phyloP scores from a whole-genome alignment of 371 early-diverging fungal genomes.

The Rhizopus sp. region DNA sequence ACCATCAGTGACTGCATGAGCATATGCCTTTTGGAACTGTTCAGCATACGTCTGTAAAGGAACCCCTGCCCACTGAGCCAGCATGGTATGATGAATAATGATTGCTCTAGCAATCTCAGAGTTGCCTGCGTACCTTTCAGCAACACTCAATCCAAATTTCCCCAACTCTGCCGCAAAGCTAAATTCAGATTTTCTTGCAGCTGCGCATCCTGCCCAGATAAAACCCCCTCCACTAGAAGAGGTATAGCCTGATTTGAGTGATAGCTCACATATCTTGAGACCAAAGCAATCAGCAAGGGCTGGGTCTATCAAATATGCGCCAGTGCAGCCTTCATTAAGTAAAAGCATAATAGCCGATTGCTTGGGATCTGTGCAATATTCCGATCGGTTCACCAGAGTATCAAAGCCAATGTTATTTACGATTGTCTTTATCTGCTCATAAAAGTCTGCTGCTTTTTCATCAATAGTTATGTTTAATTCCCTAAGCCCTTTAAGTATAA shows the following conservation, averaged over 20 bases:
- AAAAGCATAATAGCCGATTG: constrained; percentile 37
- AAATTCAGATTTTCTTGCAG: constrained; percentile 34
- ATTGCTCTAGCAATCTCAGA: constrained; percentile 45
- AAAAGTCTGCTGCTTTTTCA: constrained; percentile 15
- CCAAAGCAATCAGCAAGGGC: constrained; percentile 37
- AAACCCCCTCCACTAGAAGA: constrained; percentile 43
- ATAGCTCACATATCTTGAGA: constrained; percentile 39
- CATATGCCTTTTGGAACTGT: constrained; percentile 42
- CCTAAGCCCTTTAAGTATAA: constrained; percentile 33
- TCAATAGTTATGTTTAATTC: constrained; percentile 30
- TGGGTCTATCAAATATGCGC: constrained; percentile 46
- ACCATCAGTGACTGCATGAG: constrained; percentile 44
- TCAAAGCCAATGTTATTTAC: constrained; percentile 27
- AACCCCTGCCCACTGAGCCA: constrained; percentile 43
- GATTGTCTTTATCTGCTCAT: constrained; percentile 21
- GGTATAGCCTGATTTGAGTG: constrained; percentile 35
- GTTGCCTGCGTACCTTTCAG: constrained; percentile 40
- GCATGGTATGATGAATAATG: constrained; percentile 34
- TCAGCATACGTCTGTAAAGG: constrained; percentile 34
- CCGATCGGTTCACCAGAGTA: constrained; percentile 8
- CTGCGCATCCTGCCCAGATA: constrained; percentile 41
- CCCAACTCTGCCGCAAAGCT: constrained; percentile 38
- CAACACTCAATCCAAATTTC: constrained; percentile 36
- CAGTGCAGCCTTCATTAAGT: constrained; percentile 41
- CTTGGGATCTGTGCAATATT: constrained; percentile 25